Percentiles rank a stretch among this genome's conserved stretches.
phyloP scores from a whole-genome alignment of 768 basidiomycete species.

The Russula brevipes region DNA sequence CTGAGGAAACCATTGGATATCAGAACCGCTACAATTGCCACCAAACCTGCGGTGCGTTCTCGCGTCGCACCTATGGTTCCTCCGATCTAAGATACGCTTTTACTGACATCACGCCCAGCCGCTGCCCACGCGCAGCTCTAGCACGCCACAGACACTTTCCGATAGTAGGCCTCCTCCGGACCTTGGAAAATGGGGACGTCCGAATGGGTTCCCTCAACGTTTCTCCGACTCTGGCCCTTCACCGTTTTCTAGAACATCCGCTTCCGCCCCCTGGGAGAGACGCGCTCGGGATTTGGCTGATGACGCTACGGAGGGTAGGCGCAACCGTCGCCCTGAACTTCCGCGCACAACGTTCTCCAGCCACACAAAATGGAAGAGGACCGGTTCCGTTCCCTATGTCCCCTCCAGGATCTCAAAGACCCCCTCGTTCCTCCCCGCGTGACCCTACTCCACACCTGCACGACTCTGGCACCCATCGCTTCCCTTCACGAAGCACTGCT shows the following conservation, averaged over 20 bases:
- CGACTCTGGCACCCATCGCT: neutral
- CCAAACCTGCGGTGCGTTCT: conserved; percentile 23
- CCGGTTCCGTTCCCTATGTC: conserved; percentile 10
- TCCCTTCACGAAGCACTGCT: neutral
- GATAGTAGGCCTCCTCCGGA: neutral
- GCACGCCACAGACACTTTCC: conserved; percentile 9
- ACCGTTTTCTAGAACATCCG: neutral
- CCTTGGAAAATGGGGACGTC: conserved; percentile 23
- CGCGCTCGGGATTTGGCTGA: neutral
- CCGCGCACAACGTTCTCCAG: neutral
- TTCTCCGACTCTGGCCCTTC: neutral
- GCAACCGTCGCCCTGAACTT: neutral
- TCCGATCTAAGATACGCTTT: neutral
- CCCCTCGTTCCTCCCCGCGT: conserved; percentile 1
- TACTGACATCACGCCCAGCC: conserved; percentile 3
- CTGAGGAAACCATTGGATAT: conserved; percentile 3
- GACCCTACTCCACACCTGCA: neutral
- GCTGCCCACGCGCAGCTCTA: conserved; percentile 5
- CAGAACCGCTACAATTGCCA: conserved; percentile 9
- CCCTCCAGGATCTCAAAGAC: neutral
- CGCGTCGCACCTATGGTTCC: neutral
- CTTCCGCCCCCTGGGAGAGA: conserved; percentile 5
- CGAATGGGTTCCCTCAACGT: neutral
- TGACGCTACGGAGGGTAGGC: neutral
- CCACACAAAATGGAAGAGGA: conserved; percentile 13